Conservation (phyloP, 2,329 filamentous ascomycete genomes). For the Fonsecaea erecta region DNA sequence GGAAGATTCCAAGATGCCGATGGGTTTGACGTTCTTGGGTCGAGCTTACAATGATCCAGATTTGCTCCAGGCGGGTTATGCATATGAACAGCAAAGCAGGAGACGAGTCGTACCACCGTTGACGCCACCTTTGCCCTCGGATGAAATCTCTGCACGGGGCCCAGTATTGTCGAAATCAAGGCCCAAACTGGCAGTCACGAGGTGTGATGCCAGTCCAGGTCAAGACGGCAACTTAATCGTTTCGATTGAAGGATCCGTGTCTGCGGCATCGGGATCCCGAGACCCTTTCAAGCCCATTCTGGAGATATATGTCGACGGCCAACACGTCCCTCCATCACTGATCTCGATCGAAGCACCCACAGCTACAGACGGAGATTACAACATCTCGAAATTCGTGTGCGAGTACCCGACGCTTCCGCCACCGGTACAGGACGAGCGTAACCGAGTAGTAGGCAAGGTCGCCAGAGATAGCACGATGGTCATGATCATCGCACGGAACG, state of each 20-base stretch:
- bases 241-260: not conserved
- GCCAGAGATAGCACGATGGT: conserved; percentile 30
- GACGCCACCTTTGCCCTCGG: conserved; percentile 22
- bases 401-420: conserved; percentile 5
- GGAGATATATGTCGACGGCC: conserved; percentile 25
- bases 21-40: conserved; percentile 39
- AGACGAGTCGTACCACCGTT: conserved; percentile 17
- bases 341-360: not conserved
- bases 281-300: conserved; percentile 2
- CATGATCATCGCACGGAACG: conserved; percentile 20
- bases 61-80: conserved; percentile 37
- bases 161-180: not conserved
- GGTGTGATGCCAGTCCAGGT: not conserved
- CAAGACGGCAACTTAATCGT: not conserved
- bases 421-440: conserved; percentile 20
- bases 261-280: not conserved
- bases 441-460: conserved; percentile 21
- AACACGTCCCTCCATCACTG: not conserved
- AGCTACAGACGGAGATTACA: no score
- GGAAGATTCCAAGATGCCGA: conserved; percentile 37
- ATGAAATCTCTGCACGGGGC: not conserved
- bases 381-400: conserved; percentile 8
- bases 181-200: conserved; percentile 2
- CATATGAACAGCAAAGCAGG: conserved; percentile 35
- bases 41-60: conserved; percentile 39